Base-by-base conservation (phyloP, 306 rosid species). In the Dicorynia guianensis region DNA sequence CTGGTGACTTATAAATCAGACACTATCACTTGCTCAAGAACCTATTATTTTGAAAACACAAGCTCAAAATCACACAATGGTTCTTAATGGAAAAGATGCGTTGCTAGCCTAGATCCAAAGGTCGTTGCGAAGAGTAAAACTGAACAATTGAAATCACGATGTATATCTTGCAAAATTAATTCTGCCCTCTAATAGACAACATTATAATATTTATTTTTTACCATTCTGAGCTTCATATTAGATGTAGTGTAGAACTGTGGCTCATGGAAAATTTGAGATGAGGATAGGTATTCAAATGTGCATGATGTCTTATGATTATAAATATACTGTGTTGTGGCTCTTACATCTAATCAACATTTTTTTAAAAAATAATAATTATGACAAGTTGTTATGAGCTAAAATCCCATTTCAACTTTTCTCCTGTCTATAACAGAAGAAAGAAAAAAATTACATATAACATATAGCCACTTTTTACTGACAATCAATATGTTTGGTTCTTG, bases 401-500 rank as follows among this genome's bases (percentile, higher is more conserved):
- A 46, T 60, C 10, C 33, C 14, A 18, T 35, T 40, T 39, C n/a
- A 46, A 57, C 49, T n/a, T 54, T 63, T n/a, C 6, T 58, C 66
- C 20, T 67, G 69, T 39, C n/a, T 42, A 17, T 72, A 72, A 55
- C 67, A 44, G 61, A 67, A 53, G 14, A 36, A 20, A 44, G 50
- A 48, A 49, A 71, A 11, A 42, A 40, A 74, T 25, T 25, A 43
- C 47, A 46, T 15, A 39, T 57, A 10, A 54, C 49, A 48, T 58
- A 10, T 52, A 42, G 60, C 10, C 63, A 61, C 33, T 33, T 39
- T 71, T 76, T 71, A 60, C 42, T 35, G 77, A 53, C 14, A n/a
- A n/a, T 6, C 11, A 36, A 76, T 43, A 69, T 81, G 62, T 71
- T 66, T 54, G 53, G 19, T 49, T 64, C 18, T 56, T 35, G 71